Conservation (phyloP, 2,329 filamentous ascomycete genomes). For the Epicoccum nigrum region DNA sequence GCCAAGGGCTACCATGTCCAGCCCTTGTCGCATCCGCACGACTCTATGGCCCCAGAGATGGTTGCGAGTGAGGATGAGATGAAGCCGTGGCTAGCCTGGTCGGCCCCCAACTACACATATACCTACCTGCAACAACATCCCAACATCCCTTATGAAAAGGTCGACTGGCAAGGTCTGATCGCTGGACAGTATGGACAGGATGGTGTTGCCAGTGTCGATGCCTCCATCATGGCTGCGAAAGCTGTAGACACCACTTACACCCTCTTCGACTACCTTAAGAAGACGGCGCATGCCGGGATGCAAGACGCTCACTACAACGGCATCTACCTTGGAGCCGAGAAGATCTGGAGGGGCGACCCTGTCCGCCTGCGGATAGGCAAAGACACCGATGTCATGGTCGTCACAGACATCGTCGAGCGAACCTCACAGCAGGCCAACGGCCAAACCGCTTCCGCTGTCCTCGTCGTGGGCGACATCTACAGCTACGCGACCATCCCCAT, state of each 20-base stretch:
- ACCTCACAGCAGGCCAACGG: constrained; percentile 22
- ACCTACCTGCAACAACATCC: constrained; percentile 50
- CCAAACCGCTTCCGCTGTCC: constrained; percentile 40
- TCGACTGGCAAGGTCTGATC: constrained; percentile 58
- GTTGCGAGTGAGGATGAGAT: constrained; percentile 54
- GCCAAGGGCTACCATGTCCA: constrained; percentile 53
- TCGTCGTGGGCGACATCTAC: constrained; percentile 60
- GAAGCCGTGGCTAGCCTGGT: constrained; percentile 65
- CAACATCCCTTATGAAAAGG: constrained; percentile 53
- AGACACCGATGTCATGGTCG: constrained; percentile 57
- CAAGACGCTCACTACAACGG: constrained; percentile 59
- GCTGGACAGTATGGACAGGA: constrained; percentile 52
- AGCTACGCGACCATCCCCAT: constrained; percentile 50
- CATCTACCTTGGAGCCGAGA: constrained; percentile 64
- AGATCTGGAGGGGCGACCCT: constrained; percentile 65
- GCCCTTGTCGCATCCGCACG: constrained; percentile 56
- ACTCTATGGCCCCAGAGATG: constrained; percentile 48
- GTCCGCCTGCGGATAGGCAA: constrained; percentile 57
- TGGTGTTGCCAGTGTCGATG: constrained; percentile 61
- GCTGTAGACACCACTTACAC: constrained; percentile 62
- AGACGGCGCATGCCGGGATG: constrained; percentile 41
- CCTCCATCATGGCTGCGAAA: constrained; percentile 63
- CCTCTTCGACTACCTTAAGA: constrained; percentile 56
- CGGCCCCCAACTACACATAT: constrained; percentile 59
- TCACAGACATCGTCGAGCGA: constrained; percentile 53